Base-by-base conservation (phyloP, 1,139 yeast genomes). In the Magnusiomyces paraingens region DNA sequence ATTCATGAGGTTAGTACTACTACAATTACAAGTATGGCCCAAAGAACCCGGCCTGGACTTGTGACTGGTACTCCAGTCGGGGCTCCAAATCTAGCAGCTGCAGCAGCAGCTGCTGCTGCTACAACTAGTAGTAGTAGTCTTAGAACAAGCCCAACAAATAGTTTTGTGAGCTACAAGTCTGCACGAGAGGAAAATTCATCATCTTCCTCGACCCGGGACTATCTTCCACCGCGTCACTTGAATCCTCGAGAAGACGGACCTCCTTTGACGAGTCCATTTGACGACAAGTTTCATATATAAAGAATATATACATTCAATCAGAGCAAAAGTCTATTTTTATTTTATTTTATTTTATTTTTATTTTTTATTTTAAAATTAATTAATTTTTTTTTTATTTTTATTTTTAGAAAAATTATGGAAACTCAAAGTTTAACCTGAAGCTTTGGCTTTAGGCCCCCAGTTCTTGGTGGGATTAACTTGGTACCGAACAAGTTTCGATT, bases 401-500 rank as follows among this genome's bases (percentile, higher is more conserved):
- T 12, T 5, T 41, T 41, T 41, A 3, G 15, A 40, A 35, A 35
- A 35, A 11, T 11, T 40, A 11, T 40, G 6, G 12, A 10, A 10
- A 10, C 15, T 40, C 15, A 10, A 14, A 40, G 8, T 41, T 43
- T 26, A 43, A 15, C 47, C 47, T 8, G 56, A 35, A 3, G 73
- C 73, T 49, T 63, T 62, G 1, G 95, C 82, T 72, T 86, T 88
- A 41, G 97, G 99, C 0, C 99, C 99, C 99, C 99, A 93, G 67
- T 87, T 84, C 69, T 86, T 88, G 1, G 88, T 80, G 12, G 99
- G 99, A 66, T 91, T 91, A 65, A 84, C 90, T 68, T 90, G 99
- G 70, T 78, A 91, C 61, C 96, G 77, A 17, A 89, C 89, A 67
- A 91, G 80, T 70, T 89, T 89, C 58, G 88, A 75, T 60, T 81